Base-by-base conservation (phyloP, 179 eudicot species). In the Gypsophila paniculata region DNA sequence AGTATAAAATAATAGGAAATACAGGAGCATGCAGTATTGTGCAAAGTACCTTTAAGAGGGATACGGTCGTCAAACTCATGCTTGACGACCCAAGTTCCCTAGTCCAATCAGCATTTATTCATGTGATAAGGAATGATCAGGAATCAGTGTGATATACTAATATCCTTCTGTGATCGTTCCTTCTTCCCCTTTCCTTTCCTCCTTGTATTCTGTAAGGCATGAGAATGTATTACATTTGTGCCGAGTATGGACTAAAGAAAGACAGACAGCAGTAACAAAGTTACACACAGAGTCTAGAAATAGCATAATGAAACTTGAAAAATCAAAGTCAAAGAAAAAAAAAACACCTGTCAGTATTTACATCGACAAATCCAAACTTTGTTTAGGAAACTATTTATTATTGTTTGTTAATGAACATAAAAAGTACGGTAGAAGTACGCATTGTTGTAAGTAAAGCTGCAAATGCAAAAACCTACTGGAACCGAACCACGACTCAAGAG, bases 11-110 rank as follows among this genome's bases (percentile, higher is more conserved):
- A 6, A 63, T 17, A 74, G 29, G 60, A 72, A 68, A 72, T 48
- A 52, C 23, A 68, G 65, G 17, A 53, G 14, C 69, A 61, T 51
- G 55, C 63, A 68, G 61, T 12, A 53, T 17, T 26, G 32, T 17
- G 59, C 64, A 29, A 18, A 32, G 66, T 80, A 85, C 88, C 89
- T 88, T 78, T 59, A 65, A 72, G 70, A 66, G 74, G 69, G 69
- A 78, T 61, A 59, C 76, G 77, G 70, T 83, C 86, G 61, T 82
- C 82, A 75, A 59, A 63, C 69, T 85, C 89, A 86, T 86, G 80
- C 75, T 74, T 53, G 73, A 53, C 58, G n/a, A 39, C 60, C 23
- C 48, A 23, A 53, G n/a, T 69, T 17, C 61, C 65, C 70, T 34
- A 64, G 71, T 69, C 72, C 74, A 72, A 66, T 53, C 36, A 48